Base-by-base conservation (phyloP, 2,329 filamentous ascomycete genomes). In the Talaromyces sp. region DNA sequence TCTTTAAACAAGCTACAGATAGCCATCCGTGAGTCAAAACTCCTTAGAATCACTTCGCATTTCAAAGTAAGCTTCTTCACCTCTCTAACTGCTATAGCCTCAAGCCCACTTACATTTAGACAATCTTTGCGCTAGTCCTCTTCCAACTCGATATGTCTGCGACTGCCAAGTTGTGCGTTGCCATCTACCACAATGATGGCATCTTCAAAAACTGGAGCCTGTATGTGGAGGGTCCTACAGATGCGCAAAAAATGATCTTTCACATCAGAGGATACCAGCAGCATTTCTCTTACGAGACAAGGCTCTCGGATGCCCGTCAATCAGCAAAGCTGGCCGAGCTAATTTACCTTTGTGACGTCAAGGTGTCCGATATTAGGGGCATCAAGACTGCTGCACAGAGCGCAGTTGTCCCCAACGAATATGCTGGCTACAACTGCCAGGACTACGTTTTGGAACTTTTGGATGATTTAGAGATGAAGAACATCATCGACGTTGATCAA, bases 321-420 rank as follows among this genome's bases (percentile, higher is more conserved):
- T 53, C 50, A 53, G 24, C 24, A 6, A 27, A 2, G 7, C 50
- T 53, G 12, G 6, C 21, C 5, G 50, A 53, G 19, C 24, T 53
- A 17, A 53, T 53, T 53, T 21, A 53, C 12, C 50, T 53, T 29
- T 53, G 24, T 53, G 21, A 53, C 29, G 50, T 53, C 21, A 21
- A 53, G 8, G 1, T 17, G n/a, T 53, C 50, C 21, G 24, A 53
- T 9, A 58, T 63, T n/a, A 6, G 19, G n/a, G 48, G 53, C 11
- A 63, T 70, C 53, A 59, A 64, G 35, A 53, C 58, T 6, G 46
- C 60, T 24, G 66, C 65, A 26, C 38, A 58, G 14, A 63, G 65
- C 19, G 41, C 58, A 11, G 21, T 59, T 8, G 60, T 71, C 19
- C 64, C 57, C 51, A 66, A 69, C 59, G 63, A 68, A n/a, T 46